Evolutionary conservation across 192 early-diverging fungal species (phyloP).

Genomic region (Entophlyctis helioformis): DNA sequence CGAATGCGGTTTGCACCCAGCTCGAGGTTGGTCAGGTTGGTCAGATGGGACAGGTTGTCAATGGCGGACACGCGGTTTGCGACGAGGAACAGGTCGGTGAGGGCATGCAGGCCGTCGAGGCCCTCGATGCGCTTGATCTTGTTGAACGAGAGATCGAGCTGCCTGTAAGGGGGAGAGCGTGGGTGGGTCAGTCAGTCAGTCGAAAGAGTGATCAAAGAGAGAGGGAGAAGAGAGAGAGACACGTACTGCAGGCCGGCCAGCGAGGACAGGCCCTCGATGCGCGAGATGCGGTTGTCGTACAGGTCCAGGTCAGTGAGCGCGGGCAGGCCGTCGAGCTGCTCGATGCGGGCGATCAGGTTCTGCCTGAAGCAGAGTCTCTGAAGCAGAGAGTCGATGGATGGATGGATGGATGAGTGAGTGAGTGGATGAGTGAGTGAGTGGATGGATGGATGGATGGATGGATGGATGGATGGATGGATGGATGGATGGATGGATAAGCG

Average conservation of each 20-base stretch:
- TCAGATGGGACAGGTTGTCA: slow-evolving; percentile 54
- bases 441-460: too few relatives aligned
- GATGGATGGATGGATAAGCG: too few relatives aligned
- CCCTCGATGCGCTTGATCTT: slow-evolving; percentile 73
- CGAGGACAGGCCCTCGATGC: slow-evolving; percentile 51
- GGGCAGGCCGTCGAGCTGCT: slow-evolving; percentile 36
- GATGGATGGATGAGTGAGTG: too few relatives aligned
- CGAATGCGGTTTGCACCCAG: slow-evolving; percentile 92
- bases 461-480: too few relatives aligned
- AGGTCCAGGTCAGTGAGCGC: slow-evolving; percentile 74
- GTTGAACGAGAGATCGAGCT: slow-evolving; percentile 96
- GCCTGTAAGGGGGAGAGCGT: too few relatives aligned
- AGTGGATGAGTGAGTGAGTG: too few relatives aligned
- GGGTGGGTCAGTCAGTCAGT: too few relatives aligned
- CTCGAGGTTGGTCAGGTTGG: slow-evolving; percentile 71
- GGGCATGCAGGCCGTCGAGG: slow-evolving; percentile 40
- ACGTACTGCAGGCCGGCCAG: too few relatives aligned
- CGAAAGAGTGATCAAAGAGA: too few relatives aligned
- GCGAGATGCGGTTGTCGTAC: slow-evolving; percentile 87
- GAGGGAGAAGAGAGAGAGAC: too few relatives aligned
- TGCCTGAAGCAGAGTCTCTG: slow-evolving; percentile 72
- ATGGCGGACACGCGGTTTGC: slow-evolving; percentile 85
- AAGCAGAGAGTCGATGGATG: not conserved
- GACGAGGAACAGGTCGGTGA: slow-evolving; percentile 80
- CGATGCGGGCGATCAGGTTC: slow-evolving; percentile 68